Evolutionary conservation across 202 grass and related monocot species (phyloP), one percentile per base, ranked within the genome.

Genomic region (Elaeis oleifera): DNA sequence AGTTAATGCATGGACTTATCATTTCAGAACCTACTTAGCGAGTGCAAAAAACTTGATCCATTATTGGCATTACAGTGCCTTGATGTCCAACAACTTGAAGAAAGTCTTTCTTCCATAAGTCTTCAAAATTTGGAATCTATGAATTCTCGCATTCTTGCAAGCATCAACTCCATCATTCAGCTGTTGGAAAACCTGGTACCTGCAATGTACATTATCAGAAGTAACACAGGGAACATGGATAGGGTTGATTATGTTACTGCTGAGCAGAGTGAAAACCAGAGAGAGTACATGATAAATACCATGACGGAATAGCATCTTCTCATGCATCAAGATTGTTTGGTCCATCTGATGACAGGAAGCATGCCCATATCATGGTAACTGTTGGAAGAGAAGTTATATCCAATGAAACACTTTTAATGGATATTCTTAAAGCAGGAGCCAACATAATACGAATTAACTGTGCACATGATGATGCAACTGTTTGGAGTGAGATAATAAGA

Each of bases 31-130:
- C 14, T 71, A 60, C 68, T 60, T 71, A 48, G 56, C 14, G 48
- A 51, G 68, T 22, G 68, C 68, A 13, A 71, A 32, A 60, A 71
- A 71, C 20, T 71, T 71, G 39, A 71, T 48, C 51, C 68, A 71
- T 60, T 71, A 71, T 60, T 60, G 39, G 39, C 68, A 51, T 27
- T 60, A 60, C 48, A 20, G 3, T 51, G 21, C 15, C 55, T 71
- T 60, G 22, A 60, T 31, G 22, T 51, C 18, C 21, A 60, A 5
- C 18, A 60, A 60, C 48, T 71, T 27, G 51, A 60, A 29, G 48
- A 71, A 29, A 23, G 60, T 8, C 68, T 60, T 49, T 71, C 15
- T 51, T 71, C 68, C 17, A 3, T 50, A 4, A 24, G 56, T 18
- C 68, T 71, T 7, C 44, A 51, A 51, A 60, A 60, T 60, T 50